These are phyloP conservation scores for Eimeria acervulina DNA, from an alignment of 169 alveolate species.

Conservation along the genomic window DNA sequence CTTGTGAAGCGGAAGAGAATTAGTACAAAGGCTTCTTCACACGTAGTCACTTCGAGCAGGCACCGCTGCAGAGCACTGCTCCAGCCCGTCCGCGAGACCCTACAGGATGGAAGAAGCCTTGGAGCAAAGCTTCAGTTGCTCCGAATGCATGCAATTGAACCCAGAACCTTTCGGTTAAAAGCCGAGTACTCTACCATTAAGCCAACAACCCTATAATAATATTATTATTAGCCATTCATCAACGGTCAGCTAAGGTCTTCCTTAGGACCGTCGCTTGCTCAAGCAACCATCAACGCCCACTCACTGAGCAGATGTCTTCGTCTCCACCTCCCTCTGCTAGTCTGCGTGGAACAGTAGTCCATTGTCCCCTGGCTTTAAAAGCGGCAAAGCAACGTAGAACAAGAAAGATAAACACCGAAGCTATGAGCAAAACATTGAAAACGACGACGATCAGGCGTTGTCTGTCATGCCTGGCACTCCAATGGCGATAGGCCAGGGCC, in stretches of 20 bases:
- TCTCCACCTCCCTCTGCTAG: constrained; percentile 4
- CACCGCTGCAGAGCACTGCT: not conserved
- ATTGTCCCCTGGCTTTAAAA: not conserved
- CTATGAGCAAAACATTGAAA: not conserved
- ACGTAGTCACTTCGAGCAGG: not conserved
- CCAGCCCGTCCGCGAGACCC: not conserved
- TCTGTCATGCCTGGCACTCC: not conserved
- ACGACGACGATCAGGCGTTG: not conserved
- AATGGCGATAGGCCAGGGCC: not conserved
- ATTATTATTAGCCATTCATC: too few species aligned
- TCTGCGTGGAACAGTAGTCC: not conserved
- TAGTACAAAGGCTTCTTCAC: not conserved
- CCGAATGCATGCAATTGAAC: not conserved
- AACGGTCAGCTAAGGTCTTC: too few species aligned
- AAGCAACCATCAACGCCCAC: not conserved
- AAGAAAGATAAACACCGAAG: not conserved
- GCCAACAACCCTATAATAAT: too few species aligned
- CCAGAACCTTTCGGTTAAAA: too few species aligned
- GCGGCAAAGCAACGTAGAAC: not conserved
- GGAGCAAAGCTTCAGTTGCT: not conserved
- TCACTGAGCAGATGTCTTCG: not conserved
- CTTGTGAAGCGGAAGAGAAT: not conserved
- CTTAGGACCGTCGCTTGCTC: not conserved
- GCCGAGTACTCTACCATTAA: too few species aligned
- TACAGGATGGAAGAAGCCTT: not conserved